A percentile compares a stretch with the other conserved stretches of the same genome.
phyloP scores from a whole-genome alignment of 352 stramenopile genomes.

The Globisporangium parvum region DNA sequence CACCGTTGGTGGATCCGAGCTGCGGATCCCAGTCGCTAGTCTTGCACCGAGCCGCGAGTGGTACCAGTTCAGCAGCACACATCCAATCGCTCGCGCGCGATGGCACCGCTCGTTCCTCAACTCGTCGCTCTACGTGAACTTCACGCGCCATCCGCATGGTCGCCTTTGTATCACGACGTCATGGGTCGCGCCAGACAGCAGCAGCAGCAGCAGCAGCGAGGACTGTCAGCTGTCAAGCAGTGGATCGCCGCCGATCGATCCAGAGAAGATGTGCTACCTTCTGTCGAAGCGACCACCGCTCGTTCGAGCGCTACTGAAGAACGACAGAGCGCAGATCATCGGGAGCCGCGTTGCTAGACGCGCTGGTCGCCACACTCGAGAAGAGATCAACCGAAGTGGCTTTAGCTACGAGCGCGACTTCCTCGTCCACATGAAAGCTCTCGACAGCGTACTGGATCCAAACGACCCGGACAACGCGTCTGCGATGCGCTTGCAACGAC shows the following conservation, averaged over 20 bases:
- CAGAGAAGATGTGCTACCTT: conserved; percentile 3
- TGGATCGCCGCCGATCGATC: neutral
- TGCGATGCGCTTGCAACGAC: conserved; percentile 39
- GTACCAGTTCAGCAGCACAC: conserved; percentile 69
- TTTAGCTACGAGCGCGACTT: conserved; percentile 66
- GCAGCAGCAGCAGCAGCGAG: neutral
- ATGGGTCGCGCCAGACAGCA: conserved; percentile 26
- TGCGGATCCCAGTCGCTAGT: conserved; percentile 29
- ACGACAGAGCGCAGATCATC: conserved; percentile 5
- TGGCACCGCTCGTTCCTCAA: conserved; percentile 67
- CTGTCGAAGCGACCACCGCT: conserved; percentile 12
- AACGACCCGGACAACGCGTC: conserved; percentile 69
- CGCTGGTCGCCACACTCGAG: conserved; percentile 1
- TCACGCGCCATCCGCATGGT: conserved; percentile 37
- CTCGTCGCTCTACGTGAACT: conserved; percentile 31
- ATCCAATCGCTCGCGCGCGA: conserved; percentile 23
- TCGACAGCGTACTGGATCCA: conserved; percentile 42
- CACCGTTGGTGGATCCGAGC: neutral
- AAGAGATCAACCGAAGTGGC: conserved; percentile 16
- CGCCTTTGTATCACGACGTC: conserved; percentile 33
- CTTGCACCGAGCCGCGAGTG: conserved; percentile 49
- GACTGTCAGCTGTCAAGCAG: neutral
- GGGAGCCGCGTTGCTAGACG: neutral
- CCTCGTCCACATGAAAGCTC: conserved; percentile 35
- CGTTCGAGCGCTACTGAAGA: conserved; percentile 1